Conservation (phyloP, 129 eudicot species). For the carrot (Daucus carota) region DNA sequence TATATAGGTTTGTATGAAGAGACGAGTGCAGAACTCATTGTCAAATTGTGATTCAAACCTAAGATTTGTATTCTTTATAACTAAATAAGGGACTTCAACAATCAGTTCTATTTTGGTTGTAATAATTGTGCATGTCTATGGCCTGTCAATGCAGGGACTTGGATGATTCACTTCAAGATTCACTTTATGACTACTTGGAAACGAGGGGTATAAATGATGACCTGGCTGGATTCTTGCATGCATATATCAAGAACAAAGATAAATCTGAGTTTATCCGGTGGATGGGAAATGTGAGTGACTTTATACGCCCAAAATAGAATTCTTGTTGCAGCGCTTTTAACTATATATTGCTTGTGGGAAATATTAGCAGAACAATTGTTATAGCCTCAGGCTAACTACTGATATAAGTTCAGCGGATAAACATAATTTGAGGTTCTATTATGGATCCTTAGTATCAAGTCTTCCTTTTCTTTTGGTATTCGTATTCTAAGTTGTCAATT, state of each 20-base stretch:
- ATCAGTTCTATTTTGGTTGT: not conserved
- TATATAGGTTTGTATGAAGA: not conserved
- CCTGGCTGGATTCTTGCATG: conserved; percentile 37
- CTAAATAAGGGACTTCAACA: not conserved
- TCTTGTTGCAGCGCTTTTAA: not conserved
- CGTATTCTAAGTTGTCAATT: not conserved
- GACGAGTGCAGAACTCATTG: not conserved
- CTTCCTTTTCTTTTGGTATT: not conserved
- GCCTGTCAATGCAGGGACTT: conserved; percentile 34
- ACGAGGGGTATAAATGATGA: conserved; percentile 43
- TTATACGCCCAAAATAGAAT: conserved; percentile 5
- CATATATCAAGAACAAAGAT: conserved; percentile 34
- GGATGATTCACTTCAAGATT: conserved; percentile 46
- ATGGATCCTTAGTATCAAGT: not conserved
- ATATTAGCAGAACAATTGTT: not conserved
- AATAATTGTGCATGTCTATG: not conserved
- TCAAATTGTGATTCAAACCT: not conserved
- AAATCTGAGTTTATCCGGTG: conserved; percentile 36
- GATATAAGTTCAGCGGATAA: not conserved
- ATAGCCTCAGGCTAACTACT: not conserved
- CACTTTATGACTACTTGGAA: conserved; percentile 45
- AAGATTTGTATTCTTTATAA: not conserved
- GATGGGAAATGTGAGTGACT: conserved; percentile 32
- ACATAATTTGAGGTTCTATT: not conserved
- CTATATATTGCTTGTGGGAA: not conserved